Conservation (phyloP, 176 grass and related monocot genomes). For the Canna indica region DNA sequence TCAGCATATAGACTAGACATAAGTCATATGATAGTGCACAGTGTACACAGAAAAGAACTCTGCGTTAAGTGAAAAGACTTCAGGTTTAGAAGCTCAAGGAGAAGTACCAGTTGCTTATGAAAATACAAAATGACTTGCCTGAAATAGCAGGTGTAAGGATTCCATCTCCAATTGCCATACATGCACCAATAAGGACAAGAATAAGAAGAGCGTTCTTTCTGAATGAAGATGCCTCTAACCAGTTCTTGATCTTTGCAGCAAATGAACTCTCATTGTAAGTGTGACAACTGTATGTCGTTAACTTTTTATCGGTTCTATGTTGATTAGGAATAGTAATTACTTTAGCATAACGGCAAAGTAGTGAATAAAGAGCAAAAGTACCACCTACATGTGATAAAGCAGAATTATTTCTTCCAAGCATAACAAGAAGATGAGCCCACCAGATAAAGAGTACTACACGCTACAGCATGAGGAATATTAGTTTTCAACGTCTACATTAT, state of each 20-base stretch:
- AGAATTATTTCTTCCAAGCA: too few relatives aligned
- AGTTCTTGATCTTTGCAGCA: constrained; percentile 74
- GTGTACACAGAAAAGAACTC: too few relatives aligned
- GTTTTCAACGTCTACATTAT: too few relatives aligned
- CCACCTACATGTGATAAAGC: constrained; percentile 54
- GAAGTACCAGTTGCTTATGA: background rate
- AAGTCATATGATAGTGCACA: too few relatives aligned
- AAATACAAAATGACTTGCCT: constrained; percentile 31
- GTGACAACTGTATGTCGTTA: constrained; percentile 89
- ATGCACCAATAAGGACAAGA: constrained; percentile 89
- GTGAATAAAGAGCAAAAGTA: constrained; percentile 96
- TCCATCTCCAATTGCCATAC: constrained; percentile 98
- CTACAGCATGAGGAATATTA: too few relatives aligned
- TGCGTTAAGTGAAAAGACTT: too few relatives aligned
- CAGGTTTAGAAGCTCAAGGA: too few relatives aligned
- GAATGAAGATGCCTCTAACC: constrained; percentile 68
- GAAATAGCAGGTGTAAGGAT: constrained; percentile 99
- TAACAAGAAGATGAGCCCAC: too few relatives aligned
- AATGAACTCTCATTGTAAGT: constrained; percentile 77
- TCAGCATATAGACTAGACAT: too few relatives aligned
- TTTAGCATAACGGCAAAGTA: constrained; percentile 90
- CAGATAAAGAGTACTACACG: too few relatives aligned
- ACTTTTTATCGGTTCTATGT: constrained; percentile 78
- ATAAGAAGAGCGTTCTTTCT: constrained; percentile 86
- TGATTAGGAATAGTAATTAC: constrained; percentile 96